phyloP scores from a whole-genome alignment of 495 filamentous ascomycete species.

The Aspergillus conjunctus region DNA sequence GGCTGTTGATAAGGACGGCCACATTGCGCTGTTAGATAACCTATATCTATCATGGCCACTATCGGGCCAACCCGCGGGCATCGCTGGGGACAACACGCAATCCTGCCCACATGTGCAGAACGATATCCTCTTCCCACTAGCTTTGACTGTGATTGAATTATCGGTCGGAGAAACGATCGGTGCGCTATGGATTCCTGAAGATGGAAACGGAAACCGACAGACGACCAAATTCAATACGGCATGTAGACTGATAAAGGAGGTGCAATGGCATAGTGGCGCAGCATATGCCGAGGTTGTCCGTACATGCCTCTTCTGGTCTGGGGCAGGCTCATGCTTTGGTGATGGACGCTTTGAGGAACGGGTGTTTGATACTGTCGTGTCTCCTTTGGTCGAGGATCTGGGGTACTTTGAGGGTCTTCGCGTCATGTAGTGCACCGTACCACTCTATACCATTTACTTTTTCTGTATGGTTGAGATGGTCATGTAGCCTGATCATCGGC shows the following conservation, averaged over 20 bases:
- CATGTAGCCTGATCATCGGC: too few relatives aligned
- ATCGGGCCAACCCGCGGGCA: not conserved
- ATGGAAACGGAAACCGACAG: conserved; percentile 23
- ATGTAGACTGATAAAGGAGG: conserved; percentile 25
- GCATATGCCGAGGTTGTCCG: conserved; percentile 39
- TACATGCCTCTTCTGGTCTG: conserved; percentile 36
- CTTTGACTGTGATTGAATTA: conserved; percentile 40
- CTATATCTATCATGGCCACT: conserved; percentile 25
- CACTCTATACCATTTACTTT: too few relatives aligned
- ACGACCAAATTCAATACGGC: conserved; percentile 29
- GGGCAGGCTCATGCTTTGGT: conserved; percentile 14
- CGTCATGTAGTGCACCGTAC: not conserved
- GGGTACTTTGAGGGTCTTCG: conserved; percentile 19
- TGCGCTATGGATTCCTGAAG: conserved; percentile 22
- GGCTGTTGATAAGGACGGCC: conserved; percentile 7
- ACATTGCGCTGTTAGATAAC: conserved; percentile 9
- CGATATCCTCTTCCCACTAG: conserved; percentile 32
- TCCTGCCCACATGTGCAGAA: conserved; percentile 5
- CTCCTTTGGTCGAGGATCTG: conserved; percentile 26
- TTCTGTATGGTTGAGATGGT: too few relatives aligned
- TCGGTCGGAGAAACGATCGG: conserved; percentile 35
- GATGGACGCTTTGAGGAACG: conserved; percentile 21
- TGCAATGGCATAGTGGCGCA: conserved; percentile 32
- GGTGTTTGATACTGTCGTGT: conserved; percentile 20
- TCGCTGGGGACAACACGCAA: conserved; percentile 9